phyloP scores from a whole-genome alignment of 306 rosid genomes.

The Pueraria montana region DNA sequence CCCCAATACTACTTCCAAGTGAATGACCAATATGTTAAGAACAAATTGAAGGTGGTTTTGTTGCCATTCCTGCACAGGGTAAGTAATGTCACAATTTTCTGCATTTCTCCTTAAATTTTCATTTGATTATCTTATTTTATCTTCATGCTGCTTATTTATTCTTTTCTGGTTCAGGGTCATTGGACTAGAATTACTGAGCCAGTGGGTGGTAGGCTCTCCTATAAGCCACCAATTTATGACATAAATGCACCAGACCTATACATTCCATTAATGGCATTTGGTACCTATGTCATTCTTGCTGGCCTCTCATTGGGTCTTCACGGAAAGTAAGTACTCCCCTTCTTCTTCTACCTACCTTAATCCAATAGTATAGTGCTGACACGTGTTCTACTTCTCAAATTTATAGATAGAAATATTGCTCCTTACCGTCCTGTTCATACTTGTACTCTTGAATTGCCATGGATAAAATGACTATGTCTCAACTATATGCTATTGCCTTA shows the following conservation, averaged over 20 bases:
- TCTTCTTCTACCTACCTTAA: constrained; percentile 30
- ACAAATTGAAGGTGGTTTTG: constrained; percentile 96
- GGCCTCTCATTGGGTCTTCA: constrained; percentile 95
- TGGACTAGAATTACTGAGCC: constrained; percentile 99
- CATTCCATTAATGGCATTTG: constrained; percentile 97
- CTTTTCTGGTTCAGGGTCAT: constrained; percentile 77
- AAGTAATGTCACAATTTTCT: constrained; percentile 44
- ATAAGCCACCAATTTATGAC: constrained; percentile 94
- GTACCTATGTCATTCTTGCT: constrained; percentile 92
- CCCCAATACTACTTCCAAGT: constrained; percentile 99
- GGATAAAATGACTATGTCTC: too few relatives aligned
- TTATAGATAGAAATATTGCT: constrained; percentile 7
- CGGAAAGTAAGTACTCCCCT: constrained; percentile 72
- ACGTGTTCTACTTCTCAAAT: constrained; percentile 11
- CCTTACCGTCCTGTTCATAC: not conserved
- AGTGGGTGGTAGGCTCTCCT: constrained; percentile 95
- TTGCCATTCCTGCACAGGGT: constrained; percentile 97
- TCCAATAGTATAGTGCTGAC: not conserved
- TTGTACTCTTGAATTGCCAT: not conserved
- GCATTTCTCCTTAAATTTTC: constrained; percentile 12
- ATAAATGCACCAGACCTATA: constrained; percentile 97
- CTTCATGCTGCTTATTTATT: constrained; percentile 32
- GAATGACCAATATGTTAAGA: constrained; percentile 92
- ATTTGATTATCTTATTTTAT: constrained; percentile 23
- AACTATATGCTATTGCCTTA: too few relatives aligned